These are phyloP conservation scores for Trypanosoma platydactyli DNA, from an alignment of 208 protist species.

Conservation along the genomic window DNA sequence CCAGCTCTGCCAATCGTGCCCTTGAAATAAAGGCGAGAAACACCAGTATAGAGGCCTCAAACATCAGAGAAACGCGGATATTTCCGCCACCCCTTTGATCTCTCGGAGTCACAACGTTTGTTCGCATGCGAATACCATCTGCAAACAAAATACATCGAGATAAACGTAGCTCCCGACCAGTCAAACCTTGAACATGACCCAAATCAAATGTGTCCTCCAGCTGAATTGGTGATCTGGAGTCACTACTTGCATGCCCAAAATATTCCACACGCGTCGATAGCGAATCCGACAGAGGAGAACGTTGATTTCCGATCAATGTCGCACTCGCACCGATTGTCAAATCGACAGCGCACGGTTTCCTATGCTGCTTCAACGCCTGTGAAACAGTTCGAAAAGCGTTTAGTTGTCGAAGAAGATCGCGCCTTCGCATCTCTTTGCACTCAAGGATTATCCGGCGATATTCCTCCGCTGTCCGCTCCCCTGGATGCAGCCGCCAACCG, in stretches of 20 bases:
- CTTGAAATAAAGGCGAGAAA: conserved; percentile 29
- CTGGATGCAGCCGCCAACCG: conserved; percentile 69
- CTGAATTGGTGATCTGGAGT: no score
- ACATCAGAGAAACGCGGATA: conserved; percentile 10
- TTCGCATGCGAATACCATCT: conserved; percentile 25
- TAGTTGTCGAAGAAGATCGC: not conserved
- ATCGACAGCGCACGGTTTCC: not conserved
- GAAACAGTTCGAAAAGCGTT: conserved; percentile 19
- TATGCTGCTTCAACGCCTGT: conserved; percentile 19
- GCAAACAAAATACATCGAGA: conserved; percentile 35
- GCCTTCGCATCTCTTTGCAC: conserved; percentile 33
- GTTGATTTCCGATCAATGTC: not conserved
- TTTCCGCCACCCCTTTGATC: not conserved
- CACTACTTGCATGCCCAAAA: conserved; percentile 4
- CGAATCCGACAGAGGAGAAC: not conserved
- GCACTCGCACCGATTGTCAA: not conserved
- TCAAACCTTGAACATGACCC: conserved; percentile 15
- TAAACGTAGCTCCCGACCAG: conserved; percentile 16
- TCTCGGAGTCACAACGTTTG: conserved; percentile 6
- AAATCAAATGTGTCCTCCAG: not conserved
- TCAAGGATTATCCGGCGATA: conserved; percentile 53
- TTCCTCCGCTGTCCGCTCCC: conserved; percentile 34
- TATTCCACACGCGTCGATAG: conserved; percentile 21
- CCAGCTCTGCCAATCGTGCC: conserved; percentile 20
- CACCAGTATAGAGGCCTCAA: conserved; percentile 17